Percentiles rank a stretch among this genome's conserved stretches.
Evolutionary conservation across 441 rosid species (phyloP).

Genomic region (Euphorbia celastroides): DNA sequence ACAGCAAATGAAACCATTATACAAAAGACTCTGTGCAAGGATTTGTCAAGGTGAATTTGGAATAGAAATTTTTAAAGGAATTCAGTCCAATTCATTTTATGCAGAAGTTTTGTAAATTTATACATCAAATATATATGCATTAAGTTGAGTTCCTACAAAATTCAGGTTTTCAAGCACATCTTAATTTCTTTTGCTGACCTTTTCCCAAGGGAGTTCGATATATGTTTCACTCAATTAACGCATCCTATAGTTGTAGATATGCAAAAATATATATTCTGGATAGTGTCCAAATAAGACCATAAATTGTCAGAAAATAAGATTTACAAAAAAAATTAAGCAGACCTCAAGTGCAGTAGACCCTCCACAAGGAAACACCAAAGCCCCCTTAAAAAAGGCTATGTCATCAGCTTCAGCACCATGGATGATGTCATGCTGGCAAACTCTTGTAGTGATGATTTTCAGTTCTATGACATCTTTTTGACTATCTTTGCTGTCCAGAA

Average conservation of each 20-base stretch:
- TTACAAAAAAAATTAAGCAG: background rate
- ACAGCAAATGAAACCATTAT: background rate
- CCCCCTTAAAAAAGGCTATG: slow-evolving; percentile 41
- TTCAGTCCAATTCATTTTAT: too few species aligned
- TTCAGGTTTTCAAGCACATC: too few species aligned
- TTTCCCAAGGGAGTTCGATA: background rate
- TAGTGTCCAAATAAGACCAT: slow-evolving; percentile 2
- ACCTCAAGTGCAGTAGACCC: slow-evolving; percentile 72
- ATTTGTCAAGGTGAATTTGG: too few species aligned
- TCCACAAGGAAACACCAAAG: slow-evolving; percentile 68
- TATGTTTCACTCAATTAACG: background rate
- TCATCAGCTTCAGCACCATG: slow-evolving; percentile 32
- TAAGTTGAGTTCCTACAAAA: too few species aligned
- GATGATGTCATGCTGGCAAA: slow-evolving; percentile 21
- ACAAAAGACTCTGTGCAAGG: background rate
- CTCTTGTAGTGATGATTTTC: slow-evolving; percentile 69
- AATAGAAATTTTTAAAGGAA: too few species aligned
- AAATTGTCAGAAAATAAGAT: background rate
- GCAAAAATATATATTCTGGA: background rate
- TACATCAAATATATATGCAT: too few species aligned
- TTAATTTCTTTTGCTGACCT: background rate
- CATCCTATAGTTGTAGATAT: background rate
- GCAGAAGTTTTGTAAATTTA: too few species aligned
- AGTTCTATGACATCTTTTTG: slow-evolving; percentile 43
- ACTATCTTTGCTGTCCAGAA: slow-evolving; percentile 37